Base-by-base conservation (phyloP, 2,329 filamentous ascomycete genomes). In the Colletotrichum endophyticum region DNA sequence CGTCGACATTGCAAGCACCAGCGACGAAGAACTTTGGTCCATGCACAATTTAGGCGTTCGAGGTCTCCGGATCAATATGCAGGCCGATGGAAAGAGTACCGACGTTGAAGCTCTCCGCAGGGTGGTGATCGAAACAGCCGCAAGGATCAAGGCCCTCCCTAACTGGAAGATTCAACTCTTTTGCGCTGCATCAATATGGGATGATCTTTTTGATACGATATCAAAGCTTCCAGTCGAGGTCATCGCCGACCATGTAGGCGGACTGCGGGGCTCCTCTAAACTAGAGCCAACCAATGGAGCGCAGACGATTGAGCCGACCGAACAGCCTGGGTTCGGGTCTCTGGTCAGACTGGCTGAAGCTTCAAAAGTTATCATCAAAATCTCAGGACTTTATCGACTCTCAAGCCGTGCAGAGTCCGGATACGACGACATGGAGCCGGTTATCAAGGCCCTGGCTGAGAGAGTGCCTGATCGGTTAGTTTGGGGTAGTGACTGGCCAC, bases 401-500 rank as follows among this genome's bases (percentile, higher is more conserved):
- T 76, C 74, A 3, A 27, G 28, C 5, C 2, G 9, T 16, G 19
- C 30, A 4, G 15, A 25, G 3, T 28, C 27, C 7, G 71, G 71
- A 4, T 74, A 70, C n/a, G 25, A 39, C 2, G 66, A 74, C 25
- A 19, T 77, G 53, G 75, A 63, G 66, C 66, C 71, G 2, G 27
- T 73, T 8, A 57, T 73, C 22, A 34, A 27, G 5, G 36, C 34
- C 3, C 11, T 78, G n/a, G 68, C 59, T 2, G 56, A 72, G 15
- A 22, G 66, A 8, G 59, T 67, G 11, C 68, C 59, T 4, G 67
- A 68, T 59, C 63, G 53, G 11, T 27, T 77, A 13, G 27, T 77
- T 30, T 75, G 62, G 59, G 68, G 59, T 5, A 77, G 77, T 30
- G 75, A 77, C 32, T 75, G 68, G 64, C 71, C 64, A 12, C 75